Conservation (phyloP, 2,329 filamentous ascomycete genomes). For the Samsoniella hepiali region DNA sequence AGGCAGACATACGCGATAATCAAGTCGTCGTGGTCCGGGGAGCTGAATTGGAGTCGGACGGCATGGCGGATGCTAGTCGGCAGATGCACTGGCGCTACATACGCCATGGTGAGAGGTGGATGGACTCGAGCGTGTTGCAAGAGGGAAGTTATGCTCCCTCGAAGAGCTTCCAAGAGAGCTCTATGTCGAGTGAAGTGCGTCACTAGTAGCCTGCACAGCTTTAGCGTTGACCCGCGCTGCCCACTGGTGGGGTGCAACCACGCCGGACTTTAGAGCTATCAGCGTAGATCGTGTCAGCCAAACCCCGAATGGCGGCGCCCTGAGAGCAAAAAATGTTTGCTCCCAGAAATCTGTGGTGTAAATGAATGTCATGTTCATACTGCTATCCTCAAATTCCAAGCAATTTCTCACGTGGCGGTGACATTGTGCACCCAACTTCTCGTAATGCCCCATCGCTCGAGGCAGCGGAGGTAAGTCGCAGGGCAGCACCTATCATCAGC, state of each 20-base stretch:
- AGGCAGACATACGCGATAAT: conserved; percentile 71
- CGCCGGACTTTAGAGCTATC: background rate
- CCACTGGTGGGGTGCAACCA: background rate
- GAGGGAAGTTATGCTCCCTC: background rate
- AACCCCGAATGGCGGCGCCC: background rate
- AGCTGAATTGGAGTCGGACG: conserved; percentile 73
- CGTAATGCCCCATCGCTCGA: background rate
- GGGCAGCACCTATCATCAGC: background rate
- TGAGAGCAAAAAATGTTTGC: too few species aligned
- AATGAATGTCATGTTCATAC: background rate
- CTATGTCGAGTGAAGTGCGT: conserved; percentile 3
- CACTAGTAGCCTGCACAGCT: conserved; percentile 1
- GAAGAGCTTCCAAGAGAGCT: conserved; percentile 6
- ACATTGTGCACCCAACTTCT: background rate
- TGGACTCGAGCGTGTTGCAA: background rate
- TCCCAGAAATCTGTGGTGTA: too few species aligned
- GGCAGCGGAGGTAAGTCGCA: background rate
- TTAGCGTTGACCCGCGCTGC: background rate
- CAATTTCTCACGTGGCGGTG: background rate
- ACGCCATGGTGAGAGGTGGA: conserved; percentile 66
- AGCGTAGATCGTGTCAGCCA: background rate
- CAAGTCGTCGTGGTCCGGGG: conserved; percentile 72
- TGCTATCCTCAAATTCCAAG: background rate
- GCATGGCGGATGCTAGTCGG: conserved; percentile 91
- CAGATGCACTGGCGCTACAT: conserved; percentile 88